Percentiles rank a stretch among this genome's conserved stretches.
Conservation (phyloP, 2,329 filamentous ascomycete species). For the Torrubiella hemipterigena region DNA sequence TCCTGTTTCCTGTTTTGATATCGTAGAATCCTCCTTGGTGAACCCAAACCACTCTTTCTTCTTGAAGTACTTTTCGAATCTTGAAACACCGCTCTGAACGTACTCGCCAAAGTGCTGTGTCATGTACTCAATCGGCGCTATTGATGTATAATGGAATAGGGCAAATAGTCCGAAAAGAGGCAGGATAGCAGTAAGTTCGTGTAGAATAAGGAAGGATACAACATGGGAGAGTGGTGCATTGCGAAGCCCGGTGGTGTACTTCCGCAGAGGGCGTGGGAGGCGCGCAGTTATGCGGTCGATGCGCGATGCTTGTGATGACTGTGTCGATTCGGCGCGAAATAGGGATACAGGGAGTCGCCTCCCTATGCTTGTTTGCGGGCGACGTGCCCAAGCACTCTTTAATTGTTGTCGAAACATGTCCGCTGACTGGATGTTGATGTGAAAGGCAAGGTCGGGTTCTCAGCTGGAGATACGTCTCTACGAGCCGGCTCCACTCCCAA, state of each 20-base stretch:
- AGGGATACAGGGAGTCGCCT: too few relatives aligned
- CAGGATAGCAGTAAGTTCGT: conserved; percentile 80
- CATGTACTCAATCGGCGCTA: conserved; percentile 50
- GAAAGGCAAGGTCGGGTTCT: neutral
- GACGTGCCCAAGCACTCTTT: conserved; percentile 8
- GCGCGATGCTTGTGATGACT: conserved; percentile 22
- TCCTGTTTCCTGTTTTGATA: neutral
- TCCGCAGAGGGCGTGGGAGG: conserved; percentile 55
- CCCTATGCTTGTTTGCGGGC: too few relatives aligned
- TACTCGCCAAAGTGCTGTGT: conserved; percentile 35
- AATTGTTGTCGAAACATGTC: conserved; percentile 15
- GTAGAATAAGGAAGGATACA: conserved; percentile 75
- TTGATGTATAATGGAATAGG: conserved; percentile 68
- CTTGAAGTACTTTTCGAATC: conserved; percentile 66
- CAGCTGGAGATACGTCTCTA: neutral
- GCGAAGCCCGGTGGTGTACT: conserved; percentile 58
- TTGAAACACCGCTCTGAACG: conserved; percentile 51
- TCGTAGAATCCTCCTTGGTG: conserved; percentile 18
- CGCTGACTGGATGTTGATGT: neutral
- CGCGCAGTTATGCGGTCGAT: conserved; percentile 35
- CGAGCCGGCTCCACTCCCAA: too few relatives aligned
- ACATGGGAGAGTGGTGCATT: conserved; percentile 73
- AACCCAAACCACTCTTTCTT: conserved; percentile 74
- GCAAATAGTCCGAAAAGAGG: conserved; percentile 66
- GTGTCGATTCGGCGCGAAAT: conserved; percentile 9